Conservation (phyloP, 352 stramenopile species). For the Phytopythium litorale region DNA sequence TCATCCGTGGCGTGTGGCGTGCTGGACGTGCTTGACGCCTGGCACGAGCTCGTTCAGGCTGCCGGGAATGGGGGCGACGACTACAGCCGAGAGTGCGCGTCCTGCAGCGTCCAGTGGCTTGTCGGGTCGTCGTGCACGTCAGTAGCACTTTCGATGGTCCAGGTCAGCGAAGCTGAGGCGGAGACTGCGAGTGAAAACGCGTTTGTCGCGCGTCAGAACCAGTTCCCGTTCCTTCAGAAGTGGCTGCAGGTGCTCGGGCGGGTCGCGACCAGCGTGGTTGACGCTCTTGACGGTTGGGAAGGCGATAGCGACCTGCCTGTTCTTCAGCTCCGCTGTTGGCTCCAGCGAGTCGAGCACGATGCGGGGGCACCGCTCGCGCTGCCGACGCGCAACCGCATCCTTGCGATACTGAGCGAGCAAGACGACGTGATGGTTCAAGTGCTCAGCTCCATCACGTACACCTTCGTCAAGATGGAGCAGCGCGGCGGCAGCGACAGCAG, state of each 20-base stretch:
- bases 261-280: conserved; percentile 18
- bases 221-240: conserved; percentile 56
- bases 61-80: conserved; percentile 3
- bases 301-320: too few species aligned
- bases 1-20: conserved; percentile 45
- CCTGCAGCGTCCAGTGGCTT: conserved; percentile 16
- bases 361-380: background rate
- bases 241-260: conserved; percentile 40
- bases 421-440: conserved; percentile 69
- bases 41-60: conserved; percentile 14
- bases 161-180: conserved; percentile 4
- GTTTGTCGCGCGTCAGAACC: conserved; percentile 31
- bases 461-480: conserved; percentile 9
- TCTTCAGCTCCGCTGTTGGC: background rate
- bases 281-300: conserved; percentile 4
- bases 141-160: conserved; percentile 23
- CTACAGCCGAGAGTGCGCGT: conserved; percentile 21
- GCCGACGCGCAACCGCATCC: conserved; percentile 28
- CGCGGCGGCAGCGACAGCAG: background rate
- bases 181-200: conserved; percentile 18
- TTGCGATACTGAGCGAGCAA: conserved; percentile 59
- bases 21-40: conserved; percentile 28
- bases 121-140: conserved; percentile 21
- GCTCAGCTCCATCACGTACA: conserved; percentile 35
- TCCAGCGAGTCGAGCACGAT: background rate